Conservation (phyloP, 2,329 filamentous ascomycete species). For the Onygenales sp. region DNA sequence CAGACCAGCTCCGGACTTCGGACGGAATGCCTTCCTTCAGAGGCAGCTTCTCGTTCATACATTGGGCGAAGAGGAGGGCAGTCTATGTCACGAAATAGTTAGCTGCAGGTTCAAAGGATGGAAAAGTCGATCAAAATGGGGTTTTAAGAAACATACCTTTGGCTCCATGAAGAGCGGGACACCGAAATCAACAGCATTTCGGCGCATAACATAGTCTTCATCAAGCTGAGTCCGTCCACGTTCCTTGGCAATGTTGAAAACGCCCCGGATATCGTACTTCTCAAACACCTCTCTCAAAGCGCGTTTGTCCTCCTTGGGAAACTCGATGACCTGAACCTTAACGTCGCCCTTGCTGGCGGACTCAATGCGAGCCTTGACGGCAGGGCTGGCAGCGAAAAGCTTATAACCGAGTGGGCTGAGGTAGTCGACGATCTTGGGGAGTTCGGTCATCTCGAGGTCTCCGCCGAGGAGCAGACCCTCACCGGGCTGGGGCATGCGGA, state of each 20-base stretch:
- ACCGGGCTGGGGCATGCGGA: slow-evolving; percentile 87
- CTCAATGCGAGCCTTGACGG: slow-evolving; percentile 79
- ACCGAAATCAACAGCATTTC: slow-evolving; percentile 97
- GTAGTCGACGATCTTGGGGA: slow-evolving; percentile 76
- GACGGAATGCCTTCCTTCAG: slow-evolving; percentile 76
- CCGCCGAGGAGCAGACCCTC: slow-evolving; percentile 94
- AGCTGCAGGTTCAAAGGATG: neutral
- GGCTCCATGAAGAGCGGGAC: slow-evolving; percentile 98
- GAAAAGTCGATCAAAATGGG: neutral
- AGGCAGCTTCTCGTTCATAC: slow-evolving; percentile 94
- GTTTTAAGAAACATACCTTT: slow-evolving; percentile 53
- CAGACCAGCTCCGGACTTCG: slow-evolving; percentile 89
- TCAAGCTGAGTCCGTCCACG: slow-evolving; percentile 77
- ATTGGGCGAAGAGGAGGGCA: slow-evolving; percentile 88
- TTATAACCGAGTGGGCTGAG: slow-evolving; percentile 87
- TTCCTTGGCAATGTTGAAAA: slow-evolving; percentile 84
- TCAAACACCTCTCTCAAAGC: slow-evolving; percentile 89
- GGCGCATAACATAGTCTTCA: slow-evolving; percentile 96
- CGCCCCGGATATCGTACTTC: slow-evolving; percentile 92
- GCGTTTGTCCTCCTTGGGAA: slow-evolving; percentile 93
- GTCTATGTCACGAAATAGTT: slow-evolving; percentile 51
- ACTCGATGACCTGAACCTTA: slow-evolving; percentile 82
- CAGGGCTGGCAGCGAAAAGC: slow-evolving; percentile 72
- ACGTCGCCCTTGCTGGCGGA: slow-evolving; percentile 56
- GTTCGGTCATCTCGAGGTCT: slow-evolving; percentile 54